Conservation (phyloP, 108 stramenopile species). For the Craspedostauros australis region DNA sequence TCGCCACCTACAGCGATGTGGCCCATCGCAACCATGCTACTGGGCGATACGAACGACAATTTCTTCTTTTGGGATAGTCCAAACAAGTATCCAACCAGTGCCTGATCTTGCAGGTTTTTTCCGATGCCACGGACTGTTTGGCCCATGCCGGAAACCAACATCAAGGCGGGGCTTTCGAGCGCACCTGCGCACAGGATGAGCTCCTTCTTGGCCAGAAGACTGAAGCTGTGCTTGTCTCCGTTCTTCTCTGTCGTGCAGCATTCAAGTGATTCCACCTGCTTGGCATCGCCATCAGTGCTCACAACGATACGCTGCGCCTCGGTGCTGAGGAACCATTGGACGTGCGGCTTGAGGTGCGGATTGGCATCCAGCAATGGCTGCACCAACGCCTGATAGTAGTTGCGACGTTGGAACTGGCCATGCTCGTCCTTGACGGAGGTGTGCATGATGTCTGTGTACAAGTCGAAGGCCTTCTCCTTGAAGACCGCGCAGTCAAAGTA, state of each 20-base stretch:
- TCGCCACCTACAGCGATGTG: background rate
- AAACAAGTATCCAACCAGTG: conserved; percentile 25
- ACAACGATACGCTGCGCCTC: conserved; percentile 52
- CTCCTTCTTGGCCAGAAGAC: conserved; percentile 1
- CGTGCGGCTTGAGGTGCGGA: conserved; percentile 25
- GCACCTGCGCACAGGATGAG: conserved; percentile 66
- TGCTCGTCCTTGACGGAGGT: too few relatives aligned
- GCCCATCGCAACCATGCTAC: conserved; percentile 21
- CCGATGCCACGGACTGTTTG: conserved; percentile 37
- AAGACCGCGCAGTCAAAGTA: too few relatives aligned
- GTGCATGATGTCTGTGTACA: too few relatives aligned
- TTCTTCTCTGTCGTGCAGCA: conserved; percentile 4
- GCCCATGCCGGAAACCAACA: conserved; percentile 60
- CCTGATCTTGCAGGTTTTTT: conserved; percentile 51
- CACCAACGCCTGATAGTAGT: conserved; percentile 58
- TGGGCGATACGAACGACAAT: background rate
- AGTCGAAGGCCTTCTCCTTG: too few relatives aligned
- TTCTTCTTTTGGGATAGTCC: background rate
- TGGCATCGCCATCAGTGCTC: conserved; percentile 17
- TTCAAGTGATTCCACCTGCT: conserved; percentile 38
- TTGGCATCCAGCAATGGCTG: conserved; percentile 38
- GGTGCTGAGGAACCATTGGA: conserved; percentile 35
- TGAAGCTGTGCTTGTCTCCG: background rate
- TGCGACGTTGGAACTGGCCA: conserved; percentile 38
- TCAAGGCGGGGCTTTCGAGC: conserved; percentile 56